Conservation (phyloP, 805 yeast genomes). For the Candida nitratophila region DNA sequence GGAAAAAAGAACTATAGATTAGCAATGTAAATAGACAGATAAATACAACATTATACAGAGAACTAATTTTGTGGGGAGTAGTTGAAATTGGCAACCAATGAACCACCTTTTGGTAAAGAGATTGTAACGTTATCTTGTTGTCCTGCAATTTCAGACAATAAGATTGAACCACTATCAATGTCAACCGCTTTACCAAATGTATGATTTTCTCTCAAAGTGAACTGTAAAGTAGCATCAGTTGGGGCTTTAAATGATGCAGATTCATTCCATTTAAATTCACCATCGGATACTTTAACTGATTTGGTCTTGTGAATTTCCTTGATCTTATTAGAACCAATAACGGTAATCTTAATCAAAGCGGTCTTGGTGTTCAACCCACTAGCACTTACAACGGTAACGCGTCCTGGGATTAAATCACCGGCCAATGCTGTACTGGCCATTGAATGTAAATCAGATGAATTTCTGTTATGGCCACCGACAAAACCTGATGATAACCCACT, state of each 20-base stretch:
- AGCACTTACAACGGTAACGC: conserved; percentile 39
- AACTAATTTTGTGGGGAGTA: conserved; percentile 13
- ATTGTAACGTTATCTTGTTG: conserved; percentile 34
- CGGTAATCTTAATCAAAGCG: conserved; percentile 47
- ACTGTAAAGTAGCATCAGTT: conserved; percentile 49
- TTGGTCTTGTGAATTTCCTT: conserved; percentile 65
- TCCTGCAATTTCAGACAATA: conserved; percentile 43
- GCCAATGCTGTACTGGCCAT: conserved; percentile 30
- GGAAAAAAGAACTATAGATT: too few species aligned
- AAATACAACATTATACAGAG: too few species aligned
- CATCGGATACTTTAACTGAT: conserved; percentile 38
- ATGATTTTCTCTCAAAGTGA: conserved; percentile 61
- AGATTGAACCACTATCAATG: conserved; percentile 51
- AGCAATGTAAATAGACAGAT: too few species aligned
- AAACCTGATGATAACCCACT: conserved; percentile 6
- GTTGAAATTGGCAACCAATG: conserved; percentile 34
- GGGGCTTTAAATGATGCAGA: conserved; percentile 60
- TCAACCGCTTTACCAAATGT: conserved; percentile 64
- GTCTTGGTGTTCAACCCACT: conserved; percentile 14
- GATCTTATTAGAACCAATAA: conserved; percentile 30
- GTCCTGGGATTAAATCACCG: conserved; percentile 42
- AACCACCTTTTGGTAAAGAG: conserved; percentile 31
- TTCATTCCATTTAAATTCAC: conserved; percentile 56
- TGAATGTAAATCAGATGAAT: conserved; percentile 26
- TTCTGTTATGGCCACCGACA: conserved; percentile 8